Evolutionary conservation across 2,329 filamentous ascomycete genomes (phyloP).

Genomic region (Apiospora marii): DNA sequence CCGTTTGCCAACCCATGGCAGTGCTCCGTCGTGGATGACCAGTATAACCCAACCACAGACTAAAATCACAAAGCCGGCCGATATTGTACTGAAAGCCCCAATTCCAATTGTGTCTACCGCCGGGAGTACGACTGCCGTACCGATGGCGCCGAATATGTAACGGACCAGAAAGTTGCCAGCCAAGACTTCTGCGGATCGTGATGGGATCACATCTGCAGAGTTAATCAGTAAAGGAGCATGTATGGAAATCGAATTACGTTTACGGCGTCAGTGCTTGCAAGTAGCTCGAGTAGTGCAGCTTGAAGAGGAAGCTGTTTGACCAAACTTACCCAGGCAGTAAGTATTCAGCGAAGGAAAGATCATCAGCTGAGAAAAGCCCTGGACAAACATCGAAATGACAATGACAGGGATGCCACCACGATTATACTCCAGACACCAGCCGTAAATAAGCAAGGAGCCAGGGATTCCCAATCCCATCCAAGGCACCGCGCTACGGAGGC

Average conservation of each 20-base stretch:
- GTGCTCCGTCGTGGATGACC: slow-evolving; percentile 17
- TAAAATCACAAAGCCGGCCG: neutral
- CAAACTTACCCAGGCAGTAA: slow-evolving; percentile 27
- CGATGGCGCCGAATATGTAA: slow-evolving; percentile 38
- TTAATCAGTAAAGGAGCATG: neutral
- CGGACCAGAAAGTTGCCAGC: slow-evolving; percentile 43
- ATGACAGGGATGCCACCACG: slow-evolving; percentile 59
- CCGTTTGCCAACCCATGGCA: neutral
- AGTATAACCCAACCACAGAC: slow-evolving; percentile 3
- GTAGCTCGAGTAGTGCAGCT: neutral
- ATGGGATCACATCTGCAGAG: slow-evolving; percentile 23
- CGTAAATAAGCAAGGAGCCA: slow-evolving; percentile 71
- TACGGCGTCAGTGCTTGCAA: neutral
- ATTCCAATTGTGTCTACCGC: slow-evolving; percentile 41
- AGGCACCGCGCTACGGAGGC: slow-evolving; percentile 65
- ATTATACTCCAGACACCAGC: slow-evolving; percentile 65
- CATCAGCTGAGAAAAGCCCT: slow-evolving; percentile 27
- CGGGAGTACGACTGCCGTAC: slow-evolving; percentile 38
- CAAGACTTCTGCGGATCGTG: slow-evolving; percentile 35
- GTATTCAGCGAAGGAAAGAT: slow-evolving; percentile 30
- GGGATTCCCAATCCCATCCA: slow-evolving; percentile 67
- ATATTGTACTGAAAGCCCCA: slow-evolving; percentile 31
- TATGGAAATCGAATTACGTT: neutral
- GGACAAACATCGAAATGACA: slow-evolving; percentile 28
- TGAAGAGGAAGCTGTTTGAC: neutral